Base-by-base conservation (phyloP, 306 rosid species). In the Vigna radiata region DNA sequence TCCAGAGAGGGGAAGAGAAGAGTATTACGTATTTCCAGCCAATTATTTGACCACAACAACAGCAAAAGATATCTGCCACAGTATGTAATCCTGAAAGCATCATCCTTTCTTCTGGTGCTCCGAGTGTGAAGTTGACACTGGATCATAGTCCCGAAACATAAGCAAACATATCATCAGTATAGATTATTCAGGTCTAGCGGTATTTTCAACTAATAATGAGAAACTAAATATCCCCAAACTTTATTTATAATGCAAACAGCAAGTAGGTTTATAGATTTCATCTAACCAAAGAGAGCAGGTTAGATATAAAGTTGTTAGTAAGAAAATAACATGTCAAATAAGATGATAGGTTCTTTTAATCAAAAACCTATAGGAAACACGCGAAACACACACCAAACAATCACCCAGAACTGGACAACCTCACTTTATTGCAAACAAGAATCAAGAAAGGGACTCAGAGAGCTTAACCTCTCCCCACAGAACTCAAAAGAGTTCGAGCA, bases 21-120 rank as follows among this genome's bases (percentile, higher is more conserved):
- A 83, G 65, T 79, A 81, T 72, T 90, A 94, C 94, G 73, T 94
- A 94, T 94, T 94, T 94, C 98, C 98, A 94, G 67, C 98, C 98
- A n/a, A 91, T 83, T 29, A 90, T 91, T 79, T 94, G 97, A 61
- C 98, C 96, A 76, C 98, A 94, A 58, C 78, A 79, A 85, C 98
- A 94, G 86, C 97, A 94, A 89, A 90, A 91, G 60, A 88, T 85
- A 70, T 94, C 98, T 1, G 88, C 89, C 54, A 94, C 97, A 23
- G 88, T 87, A 82, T 91, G 98, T 77, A 86, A 37, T 79, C 98
- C 97, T 12, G 98, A 94, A 33, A 87, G 82, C 97, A 94, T 94
- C 82, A 60, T 2, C 86, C 97, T 89, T 79, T 91, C 94, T 87
- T 89, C 97, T 11, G 72, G 78, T 39, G 77, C 81, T 70, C 98